These are phyloP conservation scores for Coleophoma crateriformis DNA, from an alignment of 2,329 filamentous ascomycete genomes.

Conservation along the genomic window DNA sequence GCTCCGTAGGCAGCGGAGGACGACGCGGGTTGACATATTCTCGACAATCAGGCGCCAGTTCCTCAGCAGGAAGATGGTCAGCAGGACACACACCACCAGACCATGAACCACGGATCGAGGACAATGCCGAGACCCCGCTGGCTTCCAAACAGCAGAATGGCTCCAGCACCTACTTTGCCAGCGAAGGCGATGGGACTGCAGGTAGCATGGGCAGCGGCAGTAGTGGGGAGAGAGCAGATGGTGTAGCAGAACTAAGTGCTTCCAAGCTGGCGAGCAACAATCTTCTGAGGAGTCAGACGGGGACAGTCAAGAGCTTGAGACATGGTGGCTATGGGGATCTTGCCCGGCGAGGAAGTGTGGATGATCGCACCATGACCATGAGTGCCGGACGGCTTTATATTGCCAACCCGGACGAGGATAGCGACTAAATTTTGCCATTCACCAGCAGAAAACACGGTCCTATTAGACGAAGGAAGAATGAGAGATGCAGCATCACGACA, in stretches of 20 bases:
- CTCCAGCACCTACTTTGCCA: constrained; percentile 19
- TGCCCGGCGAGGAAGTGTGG: constrained; percentile 72
- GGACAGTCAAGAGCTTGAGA: constrained; percentile 55
- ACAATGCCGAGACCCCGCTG: constrained; percentile 20
- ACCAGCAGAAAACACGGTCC: too few species aligned
- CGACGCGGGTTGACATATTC: constrained; percentile 30
- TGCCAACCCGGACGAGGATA: constrained; percentile 66
- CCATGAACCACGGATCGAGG: constrained; percentile 18
- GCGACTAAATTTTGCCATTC: constrained; percentile 15
- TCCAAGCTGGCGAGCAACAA: constrained; percentile 53
- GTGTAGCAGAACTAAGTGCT: constrained; percentile 47
- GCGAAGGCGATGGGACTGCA: constrained; percentile 15
- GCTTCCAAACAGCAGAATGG: constrained; percentile 6
- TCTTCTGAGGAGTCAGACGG: constrained; percentile 48
- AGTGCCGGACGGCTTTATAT: constrained; percentile 69
- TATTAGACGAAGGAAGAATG: too few species aligned
- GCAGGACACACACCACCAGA: constrained; percentile 37
- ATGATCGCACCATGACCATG: constrained; percentile 65
- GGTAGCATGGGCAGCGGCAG: constrained; percentile 24
- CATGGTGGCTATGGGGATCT: constrained; percentile 55
- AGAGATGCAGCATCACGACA: too few species aligned
- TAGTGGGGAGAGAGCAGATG: constrained; percentile 50
- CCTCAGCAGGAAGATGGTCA: constrained; percentile 32
- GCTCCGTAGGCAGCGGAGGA: constrained; percentile 41
- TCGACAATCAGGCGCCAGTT: constrained; percentile 30